Evolutionary conservation across 2,329 filamentous ascomycete genomes (phyloP).

Genomic region (Cadophora luteo-olivacea): DNA sequence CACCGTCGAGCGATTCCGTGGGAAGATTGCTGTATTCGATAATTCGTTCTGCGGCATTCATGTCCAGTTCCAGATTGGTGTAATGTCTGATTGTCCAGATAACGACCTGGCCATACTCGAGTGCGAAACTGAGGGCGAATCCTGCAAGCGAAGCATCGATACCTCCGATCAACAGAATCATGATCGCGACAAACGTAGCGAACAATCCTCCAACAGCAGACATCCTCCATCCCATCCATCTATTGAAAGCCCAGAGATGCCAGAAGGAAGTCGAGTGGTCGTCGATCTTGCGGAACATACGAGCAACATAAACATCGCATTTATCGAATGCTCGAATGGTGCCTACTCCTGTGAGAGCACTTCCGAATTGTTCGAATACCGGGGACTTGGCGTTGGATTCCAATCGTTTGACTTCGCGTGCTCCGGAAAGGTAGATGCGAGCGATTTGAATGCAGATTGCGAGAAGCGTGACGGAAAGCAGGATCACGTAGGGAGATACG

Average conservation of each 20-base stretch:
- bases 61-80: slow-evolving; percentile 75
- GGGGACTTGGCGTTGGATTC: slow-evolving; percentile 81
- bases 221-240: slow-evolving; percentile 80
- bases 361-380: slow-evolving; percentile 81
- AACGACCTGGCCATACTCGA: slow-evolving; percentile 70
- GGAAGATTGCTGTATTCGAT: slow-evolving; percentile 75
- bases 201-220: slow-evolving; percentile 73
- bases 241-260: slow-evolving; percentile 75
- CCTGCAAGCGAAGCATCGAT: slow-evolving; percentile 76
- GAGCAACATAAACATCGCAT: slow-evolving; percentile 66
- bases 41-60: slow-evolving; percentile 80
- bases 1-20: slow-evolving; percentile 69
- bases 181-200: slow-evolving; percentile 65
- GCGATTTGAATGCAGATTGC: slow-evolving; percentile 64
- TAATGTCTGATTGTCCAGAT: slow-evolving; percentile 73
- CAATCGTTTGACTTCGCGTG: slow-evolving; percentile 77
- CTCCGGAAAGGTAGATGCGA: slow-evolving; percentile 69
- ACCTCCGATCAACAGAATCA: slow-evolving; percentile 65
- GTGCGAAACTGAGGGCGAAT: slow-evolving; percentile 76
- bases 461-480: slow-evolving; percentile 65
- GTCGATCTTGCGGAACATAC: slow-evolving; percentile 75
- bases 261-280: slow-evolving; percentile 69
- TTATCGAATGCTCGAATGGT: slow-evolving; percentile 82
- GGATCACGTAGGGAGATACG: slow-evolving; percentile 70
- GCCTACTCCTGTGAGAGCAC: slow-evolving; percentile 72